Base-by-base conservation (phyloP, 352 stramenopile species). In the Globisporangium acanthophoron region DNA sequence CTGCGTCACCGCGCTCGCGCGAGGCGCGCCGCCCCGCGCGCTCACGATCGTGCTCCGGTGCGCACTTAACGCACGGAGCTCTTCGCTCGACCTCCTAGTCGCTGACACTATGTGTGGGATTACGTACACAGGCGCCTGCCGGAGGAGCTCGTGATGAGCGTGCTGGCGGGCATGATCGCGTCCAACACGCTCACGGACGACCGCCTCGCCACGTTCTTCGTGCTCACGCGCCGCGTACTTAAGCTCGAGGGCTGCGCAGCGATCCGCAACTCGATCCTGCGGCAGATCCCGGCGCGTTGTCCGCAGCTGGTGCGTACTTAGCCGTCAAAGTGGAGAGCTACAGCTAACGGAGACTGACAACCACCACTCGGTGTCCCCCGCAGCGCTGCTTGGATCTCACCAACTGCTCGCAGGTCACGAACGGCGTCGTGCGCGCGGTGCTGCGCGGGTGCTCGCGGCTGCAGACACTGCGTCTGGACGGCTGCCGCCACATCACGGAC, bases 341-440 rank as follows among this genome's bases (percentile, higher is more conserved):
- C 8, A 35, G 31, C 5, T 35, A 11, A 35, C 5, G 7, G 20
- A 21, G 8, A 16, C 47, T 52, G 47, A 52, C 47, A 13, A 16
- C 15, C 31, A 31, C 21, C 0, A 52, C 37, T 47, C 13, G 15
- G 8, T 43, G 46, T 13, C 54, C 35, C 29, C 47, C 24, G 20
- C 53, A 94, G 85, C 78, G 80, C 59, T 93, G 78, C 48, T 68
- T 95, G 52, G 82, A 95, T 65, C 64, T 95, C 20, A 87, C 84
- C 18, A 90, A 92, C 60, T 95, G 83, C 58, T 64, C 73, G n/a
- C 86, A 95, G 70, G 86, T 95, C 55, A 94, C 77, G 66, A 95
- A 94, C 67, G 82, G 82, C 5, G 83, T 95, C 51, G 76, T 95
- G 51, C 84, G 81, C 20, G 75, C 80, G 18, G 76, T 94, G 54